Evolutionary conservation across 169 alveolate species (phyloP), one percentile per base, ranked within the genome.

Genomic region (Plasmodium fragile): DNA sequence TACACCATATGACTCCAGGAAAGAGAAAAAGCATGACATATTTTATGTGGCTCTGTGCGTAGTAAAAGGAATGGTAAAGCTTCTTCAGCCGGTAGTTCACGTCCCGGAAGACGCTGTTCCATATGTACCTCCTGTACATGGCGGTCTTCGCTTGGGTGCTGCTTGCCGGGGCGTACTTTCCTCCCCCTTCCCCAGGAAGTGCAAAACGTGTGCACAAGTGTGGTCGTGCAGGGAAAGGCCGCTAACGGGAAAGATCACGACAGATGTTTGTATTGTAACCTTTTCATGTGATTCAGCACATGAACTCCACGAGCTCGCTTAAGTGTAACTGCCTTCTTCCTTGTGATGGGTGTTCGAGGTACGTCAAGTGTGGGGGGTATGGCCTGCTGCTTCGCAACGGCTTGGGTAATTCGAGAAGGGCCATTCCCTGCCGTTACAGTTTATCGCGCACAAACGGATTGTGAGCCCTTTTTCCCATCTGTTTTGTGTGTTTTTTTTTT

Each of bases 21-120:
- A 97, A 96, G 78, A 96, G 92, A 55, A 96, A 78, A 75, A 92
- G 70, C 97, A 97, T 94, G 16, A 96, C 97, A 80, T 96, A 97
- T 65, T 97, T 97, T 80, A 95, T 97, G 93, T 96, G 96, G 82
- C 97, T 93, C 92, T 97, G 98, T 7, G 98, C 89, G 97, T 97
- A 95, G 95, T 96, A 96, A 95, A 97, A 96, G 11, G 98, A 95
- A 81, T 97, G 96, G 91, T 96, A 97, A 25, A 97, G 45, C 55
- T 98, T 78, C 25, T 97, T 98, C 69, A 92, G 34, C 32, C 98
- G 90, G 75, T 94, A 96, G 55, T 95, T 92, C 53, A 96, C 49
- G 75, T 96, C 95, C 39, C 97, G 95, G 59, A 93, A 82, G 49
- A 87, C 22, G 72, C 93, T 87, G 72, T 71, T 87, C 93, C 93